Percentiles rank a stretch among this genome's conserved stretches.
These are phyloP conservation scores for Myxozyma vanderwaltii DNA, from an alignment of 805 yeast genomes.

Conservation along the genomic window DNA sequence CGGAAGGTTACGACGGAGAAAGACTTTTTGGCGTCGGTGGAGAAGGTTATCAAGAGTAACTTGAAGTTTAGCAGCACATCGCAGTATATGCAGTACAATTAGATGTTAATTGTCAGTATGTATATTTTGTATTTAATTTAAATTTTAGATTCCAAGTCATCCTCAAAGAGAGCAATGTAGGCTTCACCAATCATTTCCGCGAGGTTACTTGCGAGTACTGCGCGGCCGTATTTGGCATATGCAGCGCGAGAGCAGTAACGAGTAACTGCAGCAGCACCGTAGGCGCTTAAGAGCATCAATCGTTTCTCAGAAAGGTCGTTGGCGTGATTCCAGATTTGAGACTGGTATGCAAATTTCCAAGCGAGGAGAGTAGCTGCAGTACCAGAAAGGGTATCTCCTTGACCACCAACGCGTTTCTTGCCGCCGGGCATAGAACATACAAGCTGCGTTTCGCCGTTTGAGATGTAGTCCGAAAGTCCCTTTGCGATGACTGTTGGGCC, in stretches of 20 bases:
- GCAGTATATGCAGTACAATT: constrained; percentile 80
- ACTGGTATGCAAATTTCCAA: constrained; percentile 71
- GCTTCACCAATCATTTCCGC: constrained; percentile 68
- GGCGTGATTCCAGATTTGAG: constrained; percentile 58
- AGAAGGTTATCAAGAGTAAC: constrained; percentile 97
- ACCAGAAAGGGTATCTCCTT: constrained; percentile 92
- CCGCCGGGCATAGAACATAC: constrained; percentile 61
- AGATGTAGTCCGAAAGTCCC: constrained; percentile 68
- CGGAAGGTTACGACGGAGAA: constrained; percentile 98
- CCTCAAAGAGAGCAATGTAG: constrained; percentile 51
- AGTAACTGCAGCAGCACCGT: constrained; percentile 70
- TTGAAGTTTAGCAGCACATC: constrained; percentile 96
- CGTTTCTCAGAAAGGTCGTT: constrained; percentile 42
- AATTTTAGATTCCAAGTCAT: constrained; percentile 1
- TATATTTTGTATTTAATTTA: neutral
- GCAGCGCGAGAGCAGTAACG: constrained; percentile 68
- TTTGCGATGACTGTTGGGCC: constrained; percentile 70
- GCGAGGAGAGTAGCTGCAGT: constrained; percentile 77
- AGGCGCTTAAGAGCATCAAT: constrained; percentile 51
- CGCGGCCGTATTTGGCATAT: constrained; percentile 62
- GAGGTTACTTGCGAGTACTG: constrained; percentile 84
- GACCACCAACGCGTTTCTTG: constrained; percentile 86
- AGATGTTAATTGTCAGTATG: neutral
- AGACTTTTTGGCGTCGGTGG: constrained; percentile 96
- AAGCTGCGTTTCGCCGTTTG: constrained; percentile 50